Base-by-base conservation (phyloP, 768 basidiomycete genomes). In the Podaxis sp. region DNA sequence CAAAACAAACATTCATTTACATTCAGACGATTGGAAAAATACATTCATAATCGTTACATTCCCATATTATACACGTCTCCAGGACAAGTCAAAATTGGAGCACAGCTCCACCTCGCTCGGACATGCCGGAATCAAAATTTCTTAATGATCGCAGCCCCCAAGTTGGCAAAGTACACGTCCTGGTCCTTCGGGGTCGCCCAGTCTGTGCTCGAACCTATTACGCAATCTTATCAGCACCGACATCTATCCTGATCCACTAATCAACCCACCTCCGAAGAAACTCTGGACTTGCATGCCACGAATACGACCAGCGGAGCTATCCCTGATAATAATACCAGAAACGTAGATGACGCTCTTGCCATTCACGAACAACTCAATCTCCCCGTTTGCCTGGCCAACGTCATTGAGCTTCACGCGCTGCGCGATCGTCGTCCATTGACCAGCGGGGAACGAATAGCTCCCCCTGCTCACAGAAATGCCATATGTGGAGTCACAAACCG, bases 391-490 rank as follows among this genome's bases (percentile, higher is more conserved):
- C 69, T 80, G 64, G 6, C 85, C 86, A 36, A 77, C 80, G 60
- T 86, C 84, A 73, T 93, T 93, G 66, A 92, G 80, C 71, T 78
- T 79, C 50, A 91, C 80, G 59, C 89, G 81, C 74, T 90, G 78
- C n/a, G 79, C 73, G 56, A 91, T 77, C 7, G 81, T 82, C 15
- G 80, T 85, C 85, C 90, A 89, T 61, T 72, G 67, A 38, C 88
- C 89, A 7, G 82, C 71, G 24, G 75, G 66, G 75, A 86, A 90
- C 9, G 67, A 68, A 80, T 83, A 90, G 3, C 82, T 67, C 7
- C 64, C 64, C 40, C 64, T 53, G 36, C 55, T 62, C 13, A 65
- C 62, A 19, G 64, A 65, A n/a, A 63, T 63, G 19, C 64, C 64
- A 9, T 63, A 65, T 12, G 61, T 77, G 41, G 81, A 73, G 71